Evolutionary conservation across 2,329 filamentous ascomycete species (phyloP).

Genomic region (Fusarium aywerte): DNA sequence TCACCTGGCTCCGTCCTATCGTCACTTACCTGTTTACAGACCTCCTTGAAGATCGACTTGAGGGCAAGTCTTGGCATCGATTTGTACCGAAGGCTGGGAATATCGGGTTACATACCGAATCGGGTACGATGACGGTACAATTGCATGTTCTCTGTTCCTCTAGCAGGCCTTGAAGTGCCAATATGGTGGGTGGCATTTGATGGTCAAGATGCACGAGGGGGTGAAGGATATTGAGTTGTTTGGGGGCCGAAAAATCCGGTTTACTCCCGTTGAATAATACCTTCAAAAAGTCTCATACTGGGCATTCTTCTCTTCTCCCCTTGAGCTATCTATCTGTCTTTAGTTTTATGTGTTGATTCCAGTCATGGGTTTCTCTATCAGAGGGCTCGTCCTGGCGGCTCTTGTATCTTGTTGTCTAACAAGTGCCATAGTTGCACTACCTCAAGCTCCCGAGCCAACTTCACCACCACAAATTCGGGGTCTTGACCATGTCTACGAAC

Average conservation of each 20-base stretch:
- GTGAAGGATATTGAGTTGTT: background rate
- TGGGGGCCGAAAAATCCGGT: background rate
- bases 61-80: background rate
- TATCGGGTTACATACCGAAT: background rate
- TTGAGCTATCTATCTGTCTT: background rate
- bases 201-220: background rate
- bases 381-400: background rate
- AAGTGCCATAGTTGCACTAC: constrained; percentile 16
- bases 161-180: no score
- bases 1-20: background rate
- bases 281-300: no score
- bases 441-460: constrained; percentile 27
- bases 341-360: background rate
- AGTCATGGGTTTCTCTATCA: background rate
- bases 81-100: background rate
- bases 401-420: constrained; percentile 14
- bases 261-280: background rate
- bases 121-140: background rate
- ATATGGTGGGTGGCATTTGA: no score
- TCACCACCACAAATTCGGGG: constrained; percentile 4
- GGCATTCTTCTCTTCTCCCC: background rate
- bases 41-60: background rate
- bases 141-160: background rate
- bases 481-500: constrained; percentile 10
- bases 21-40: accelerated